Conservation (phyloP, 176 grass and related monocot species). For the Avena eriantha region DNA sequence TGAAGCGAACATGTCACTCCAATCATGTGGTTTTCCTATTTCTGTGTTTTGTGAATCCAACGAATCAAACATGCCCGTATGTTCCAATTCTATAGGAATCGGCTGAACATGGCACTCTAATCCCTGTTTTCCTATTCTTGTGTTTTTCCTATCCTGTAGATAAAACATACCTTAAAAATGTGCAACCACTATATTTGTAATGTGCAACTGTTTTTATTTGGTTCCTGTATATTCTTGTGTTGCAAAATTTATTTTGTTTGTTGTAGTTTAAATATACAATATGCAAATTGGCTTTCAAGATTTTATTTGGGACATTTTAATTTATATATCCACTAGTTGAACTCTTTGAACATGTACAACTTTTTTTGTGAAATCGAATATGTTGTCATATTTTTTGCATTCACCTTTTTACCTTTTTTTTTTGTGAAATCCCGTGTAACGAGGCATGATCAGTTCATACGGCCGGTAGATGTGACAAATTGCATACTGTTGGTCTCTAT, state of each 20-base stretch:
- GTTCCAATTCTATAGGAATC: too few species aligned
- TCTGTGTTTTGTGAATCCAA: too few species aligned
- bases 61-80: too few species aligned
- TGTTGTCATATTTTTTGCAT: neutral
- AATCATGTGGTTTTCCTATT: too few species aligned
- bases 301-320: neutral
- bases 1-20: too few species aligned
- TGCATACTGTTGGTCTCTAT: neutral
- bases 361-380: neutral
- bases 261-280: neutral
- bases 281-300: neutral
- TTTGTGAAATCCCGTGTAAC: neutral
- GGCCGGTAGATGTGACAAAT: slow-evolving; percentile 9
- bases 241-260: neutral
- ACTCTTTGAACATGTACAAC: neutral
- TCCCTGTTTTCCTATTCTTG: too few species aligned
- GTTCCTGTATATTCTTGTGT: neutral
- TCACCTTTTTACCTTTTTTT: neutral
- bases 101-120: too few species aligned
- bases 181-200: too few species aligned
- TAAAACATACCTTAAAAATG: too few species aligned
- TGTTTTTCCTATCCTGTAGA: too few species aligned
- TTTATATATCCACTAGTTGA: neutral
- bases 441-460: neutral
- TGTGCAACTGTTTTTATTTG: neutral